A percentile compares a stretch with the other conserved stretches of the same genome.
Evolutionary conservation across 2,329 filamentous ascomycete species (phyloP).

Genomic region (Chrysosporium keratinophilum): DNA sequence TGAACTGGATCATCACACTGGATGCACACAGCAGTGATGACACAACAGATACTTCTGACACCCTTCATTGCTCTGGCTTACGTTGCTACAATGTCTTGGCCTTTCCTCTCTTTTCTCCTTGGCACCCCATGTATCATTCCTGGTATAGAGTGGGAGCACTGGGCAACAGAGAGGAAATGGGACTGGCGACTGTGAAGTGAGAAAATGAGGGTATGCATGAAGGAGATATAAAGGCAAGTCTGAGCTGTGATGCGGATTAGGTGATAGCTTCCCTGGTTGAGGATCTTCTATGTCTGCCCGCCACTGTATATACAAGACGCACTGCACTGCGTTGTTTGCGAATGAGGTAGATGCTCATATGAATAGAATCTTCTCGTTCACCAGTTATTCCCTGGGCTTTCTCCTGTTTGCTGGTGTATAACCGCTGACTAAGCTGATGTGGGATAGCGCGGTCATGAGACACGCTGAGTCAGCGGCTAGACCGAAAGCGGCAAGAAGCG

Average conservation of each 20-base stretch:
- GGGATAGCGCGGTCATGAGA: not conserved
- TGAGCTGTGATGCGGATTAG: conserved; percentile 21
- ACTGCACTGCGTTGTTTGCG: no score
- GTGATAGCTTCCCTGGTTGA: no score
- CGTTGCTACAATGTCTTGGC: not conserved
- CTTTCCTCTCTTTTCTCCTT: not conserved
- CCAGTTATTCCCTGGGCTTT: no score
- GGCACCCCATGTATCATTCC: not conserved
- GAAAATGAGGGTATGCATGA: conserved; percentile 13
- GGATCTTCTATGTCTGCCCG: no score
- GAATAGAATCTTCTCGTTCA: no score
- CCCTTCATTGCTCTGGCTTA: not conserved
- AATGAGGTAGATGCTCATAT: no score
- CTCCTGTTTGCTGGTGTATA: not conserved
- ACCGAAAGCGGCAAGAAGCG: not conserved
- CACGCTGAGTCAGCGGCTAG: conserved; percentile 1
- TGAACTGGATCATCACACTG: not conserved
- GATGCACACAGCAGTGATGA: conserved; percentile 14
- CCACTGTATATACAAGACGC: no score
- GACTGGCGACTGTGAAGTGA: not conserved
- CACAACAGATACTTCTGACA: conserved; percentile 17
- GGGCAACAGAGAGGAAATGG: not conserved
- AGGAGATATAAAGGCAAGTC: conserved; percentile 28
- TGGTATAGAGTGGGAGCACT: conserved; percentile 9
- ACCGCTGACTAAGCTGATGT: not conserved